Conservation (phyloP, 2,329 filamentous ascomycete species). For the Grosmannia huntii region DNA sequence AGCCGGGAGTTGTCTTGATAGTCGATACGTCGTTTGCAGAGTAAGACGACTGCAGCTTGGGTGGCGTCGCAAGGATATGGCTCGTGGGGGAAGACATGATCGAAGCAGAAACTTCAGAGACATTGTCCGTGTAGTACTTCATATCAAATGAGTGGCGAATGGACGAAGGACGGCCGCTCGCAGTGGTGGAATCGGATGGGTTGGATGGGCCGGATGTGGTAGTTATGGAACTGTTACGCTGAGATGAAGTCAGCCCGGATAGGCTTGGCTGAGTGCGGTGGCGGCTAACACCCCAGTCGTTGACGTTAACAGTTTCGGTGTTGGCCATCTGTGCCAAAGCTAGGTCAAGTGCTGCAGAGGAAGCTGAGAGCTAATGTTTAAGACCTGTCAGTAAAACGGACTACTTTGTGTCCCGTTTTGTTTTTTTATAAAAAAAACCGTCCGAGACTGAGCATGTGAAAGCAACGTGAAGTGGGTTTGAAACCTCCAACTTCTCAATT, state of each 20-base stretch:
- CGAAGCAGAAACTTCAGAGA: conserved; percentile 25
- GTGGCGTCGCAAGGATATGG: conserved; percentile 47
- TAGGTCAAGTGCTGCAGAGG: conserved; percentile 69
- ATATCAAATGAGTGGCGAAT: conserved; percentile 47
- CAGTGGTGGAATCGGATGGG: conserved; percentile 29
- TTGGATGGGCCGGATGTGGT: conserved; percentile 24
- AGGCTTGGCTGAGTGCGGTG: conserved; percentile 55
- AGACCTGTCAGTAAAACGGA: neutral
- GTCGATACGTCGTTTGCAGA: conserved; percentile 84
- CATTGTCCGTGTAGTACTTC: conserved; percentile 35
- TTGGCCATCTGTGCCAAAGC: conserved; percentile 56
- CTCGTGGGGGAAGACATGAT: conserved; percentile 34
- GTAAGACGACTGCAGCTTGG: conserved; percentile 76
- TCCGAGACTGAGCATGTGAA: neutral
- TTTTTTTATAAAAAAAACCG: neutral
- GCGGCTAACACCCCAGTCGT: conserved; percentile 52
- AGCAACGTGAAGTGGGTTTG: neutral
- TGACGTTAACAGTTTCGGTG: conserved; percentile 35
- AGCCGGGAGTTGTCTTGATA: conserved; percentile 54
- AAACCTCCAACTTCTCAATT: neutral
- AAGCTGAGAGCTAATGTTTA: conserved; percentile 54
- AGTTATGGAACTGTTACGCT: conserved; percentile 23
- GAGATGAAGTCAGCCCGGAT: conserved; percentile 29
- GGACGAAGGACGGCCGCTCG: conserved; percentile 34
- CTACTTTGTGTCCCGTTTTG: too few species aligned